phyloP scores from a whole-genome alignment of 139 green algal species.

The Asterochloris sp. region DNA sequence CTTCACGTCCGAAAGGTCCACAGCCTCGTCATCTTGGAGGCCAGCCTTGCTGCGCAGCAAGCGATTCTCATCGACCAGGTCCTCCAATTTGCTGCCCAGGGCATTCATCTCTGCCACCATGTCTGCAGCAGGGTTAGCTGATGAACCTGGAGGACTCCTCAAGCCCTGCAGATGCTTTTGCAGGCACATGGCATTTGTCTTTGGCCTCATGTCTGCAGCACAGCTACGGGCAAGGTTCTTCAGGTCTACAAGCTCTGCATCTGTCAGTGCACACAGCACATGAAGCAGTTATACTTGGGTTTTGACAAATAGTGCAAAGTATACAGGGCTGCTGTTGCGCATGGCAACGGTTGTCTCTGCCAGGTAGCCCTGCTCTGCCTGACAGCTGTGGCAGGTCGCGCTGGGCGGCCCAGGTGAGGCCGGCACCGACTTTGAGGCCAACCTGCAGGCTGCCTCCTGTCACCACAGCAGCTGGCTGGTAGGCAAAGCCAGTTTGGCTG shows the following conservation, averaged over 20 bases:
- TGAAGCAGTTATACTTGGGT: too few relatives aligned
- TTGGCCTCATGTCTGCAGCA: background rate
- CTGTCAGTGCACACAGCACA: too few relatives aligned
- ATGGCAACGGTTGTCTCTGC: too few relatives aligned
- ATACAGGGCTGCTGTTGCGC: too few relatives aligned
- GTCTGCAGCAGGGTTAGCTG: background rate
- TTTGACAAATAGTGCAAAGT: too few relatives aligned
- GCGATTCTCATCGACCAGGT: conserved; percentile 57
- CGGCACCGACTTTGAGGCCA: too few relatives aligned
- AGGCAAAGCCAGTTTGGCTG: too few relatives aligned
- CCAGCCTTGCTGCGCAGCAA: conserved; percentile 45
- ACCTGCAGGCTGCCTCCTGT: too few relatives aligned
- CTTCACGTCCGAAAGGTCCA: conserved; percentile 51
- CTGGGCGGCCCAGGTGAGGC: too few relatives aligned
- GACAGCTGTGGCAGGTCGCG: too few relatives aligned
- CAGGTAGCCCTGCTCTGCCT: too few relatives aligned
- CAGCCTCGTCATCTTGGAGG: conserved; percentile 27
- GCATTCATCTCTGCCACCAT: background rate
- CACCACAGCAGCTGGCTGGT: too few relatives aligned
- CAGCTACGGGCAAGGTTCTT: background rate
- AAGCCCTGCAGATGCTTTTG: background rate
- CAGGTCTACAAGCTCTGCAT: background rate
- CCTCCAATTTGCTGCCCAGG: conserved; percentile 36
- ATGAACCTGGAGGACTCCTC: background rate
- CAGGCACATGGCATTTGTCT: background rate